Base-by-base conservation (phyloP, 23 red algal genomes). In the Gracilaria gracilis region DNA sequence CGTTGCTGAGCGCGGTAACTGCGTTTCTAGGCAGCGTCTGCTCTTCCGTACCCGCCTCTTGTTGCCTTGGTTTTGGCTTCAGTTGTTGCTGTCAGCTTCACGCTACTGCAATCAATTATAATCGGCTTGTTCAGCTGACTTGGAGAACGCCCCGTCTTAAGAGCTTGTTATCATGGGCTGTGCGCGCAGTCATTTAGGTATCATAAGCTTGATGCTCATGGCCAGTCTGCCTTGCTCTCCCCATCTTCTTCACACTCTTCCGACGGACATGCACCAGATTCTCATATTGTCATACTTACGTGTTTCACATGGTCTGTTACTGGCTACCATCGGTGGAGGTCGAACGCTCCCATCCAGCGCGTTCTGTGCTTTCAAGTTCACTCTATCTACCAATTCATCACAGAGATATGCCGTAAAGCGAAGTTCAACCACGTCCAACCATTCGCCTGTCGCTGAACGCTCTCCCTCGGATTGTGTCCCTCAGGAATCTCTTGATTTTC, bases 321-420 rank as follows among this genome's bases (percentile, higher is more conserved):
- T 42, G 9, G 72, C 72, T 20, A 77, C 72, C 8, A 50, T 28
- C 20, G 72, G 46, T 33, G 42, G 72, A 7, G 72, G 72, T 50
- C 72, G 72, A 9, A 51, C 46, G 3, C 46, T 77, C 13, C 72
- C 72, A 11, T 49, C 72, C 8, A 77, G 72, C 36, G 72, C 72
- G 0, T 77, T 77, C 72, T 77, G 50, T 20, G 40, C 72, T 16
- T 15, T 77, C 0, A 77, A 37, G 40, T 77, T 77, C 72, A 77
- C 40, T 15, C 9, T 77, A 77, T 50, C 72, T 31, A 77, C 5
- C 31, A 77, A 77, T 50, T 49, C 39, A 9, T 49, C 39, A 37
- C 27, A 62, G 59, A 62, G 59, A 62, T 31, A 62, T 62, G 27
- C 64, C 9, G 27, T 8, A 38, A 69, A 37, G 23, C 64, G 31